Evolutionary conservation across 345 rosid genomes (phyloP).

Genomic region (Salix udensis): DNA sequence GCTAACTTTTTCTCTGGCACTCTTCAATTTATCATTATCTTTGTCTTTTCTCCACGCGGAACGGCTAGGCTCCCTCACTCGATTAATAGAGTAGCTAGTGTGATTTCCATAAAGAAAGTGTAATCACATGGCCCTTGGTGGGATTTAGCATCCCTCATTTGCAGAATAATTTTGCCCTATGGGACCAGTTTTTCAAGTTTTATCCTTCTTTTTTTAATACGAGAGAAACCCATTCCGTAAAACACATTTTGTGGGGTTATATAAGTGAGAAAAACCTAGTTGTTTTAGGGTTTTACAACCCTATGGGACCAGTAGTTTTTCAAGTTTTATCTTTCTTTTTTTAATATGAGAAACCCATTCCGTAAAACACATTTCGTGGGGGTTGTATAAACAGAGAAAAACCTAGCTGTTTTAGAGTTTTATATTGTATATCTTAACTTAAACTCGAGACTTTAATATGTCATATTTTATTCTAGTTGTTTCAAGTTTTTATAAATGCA

Average conservation of each 20-base stretch:
- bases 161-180: neutral
- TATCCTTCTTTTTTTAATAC: no score
- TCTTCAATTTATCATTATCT: neutral
- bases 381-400: no score
- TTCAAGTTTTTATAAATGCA: no score
- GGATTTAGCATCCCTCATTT: slow-evolving; percentile 11
- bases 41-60: slow-evolving; percentile 10
- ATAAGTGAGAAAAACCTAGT: no score
- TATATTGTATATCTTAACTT: no score
- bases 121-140: slow-evolving; percentile 2
- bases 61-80: slow-evolving; percentile 2
- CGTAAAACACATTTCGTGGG: no score
- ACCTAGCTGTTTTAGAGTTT: no score
- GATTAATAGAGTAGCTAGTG: neutral
- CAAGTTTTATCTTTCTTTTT: neutral
- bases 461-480: no score
- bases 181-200: neutral
- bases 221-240: no score
- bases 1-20: neutral
- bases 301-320: neutral
- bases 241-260: no score
- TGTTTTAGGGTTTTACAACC: neutral
- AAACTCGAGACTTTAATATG: no score
- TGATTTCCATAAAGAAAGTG: slow-evolving; percentile 1
- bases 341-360: no score